phyloP scores from a whole-genome alignment of 169 alveolate species.

The Eimeria nieschulzi region DNA sequence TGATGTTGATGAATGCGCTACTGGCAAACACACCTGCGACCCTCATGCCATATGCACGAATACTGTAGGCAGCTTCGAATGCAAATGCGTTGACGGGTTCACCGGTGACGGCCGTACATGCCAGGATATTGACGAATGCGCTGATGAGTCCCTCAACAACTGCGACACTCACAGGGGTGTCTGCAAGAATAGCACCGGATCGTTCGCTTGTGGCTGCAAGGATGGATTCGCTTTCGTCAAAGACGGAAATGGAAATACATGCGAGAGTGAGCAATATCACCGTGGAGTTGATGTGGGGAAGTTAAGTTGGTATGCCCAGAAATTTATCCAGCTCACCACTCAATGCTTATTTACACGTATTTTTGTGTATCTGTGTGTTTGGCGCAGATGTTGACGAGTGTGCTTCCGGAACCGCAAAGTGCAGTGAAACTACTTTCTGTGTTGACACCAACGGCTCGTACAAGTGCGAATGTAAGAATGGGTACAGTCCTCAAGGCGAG shows the following conservation, averaged over 20 bases:
- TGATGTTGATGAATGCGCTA: conserved; percentile 78
- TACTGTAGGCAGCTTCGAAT: conserved; percentile 77
- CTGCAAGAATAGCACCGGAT: conserved; percentile 78
- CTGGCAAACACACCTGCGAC: conserved; percentile 39
- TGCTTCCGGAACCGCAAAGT: conserved; percentile 11
- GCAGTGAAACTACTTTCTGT: conserved; percentile 72
- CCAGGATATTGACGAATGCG: conserved; percentile 79
- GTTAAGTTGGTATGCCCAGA: background rate
- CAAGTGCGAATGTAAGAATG: conserved; percentile 80
- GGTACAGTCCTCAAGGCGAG: conserved; percentile 29
- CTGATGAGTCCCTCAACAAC: conserved; percentile 49
- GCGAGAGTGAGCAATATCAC: conserved; percentile 60
- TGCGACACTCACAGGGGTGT: conserved; percentile 76
- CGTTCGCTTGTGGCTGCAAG: conserved; percentile 78
- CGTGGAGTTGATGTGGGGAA: background rate
- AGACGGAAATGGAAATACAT: conserved; percentile 12
- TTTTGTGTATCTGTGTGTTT: background rate
- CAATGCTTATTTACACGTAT: too few relatives aligned
- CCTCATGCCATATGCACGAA: conserved; percentile 78
- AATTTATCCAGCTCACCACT: background rate
- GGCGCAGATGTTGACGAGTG: conserved; percentile 71
- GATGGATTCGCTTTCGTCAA: conserved; percentile 74
- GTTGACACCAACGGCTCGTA: conserved; percentile 76
- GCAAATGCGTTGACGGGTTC: conserved; percentile 79
- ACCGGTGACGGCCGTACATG: conserved; percentile 76